These are phyloP conservation scores for Glomus cerebriforme DNA, from an alignment of 192 early-diverging fungal species.

Conservation along the genomic window DNA sequence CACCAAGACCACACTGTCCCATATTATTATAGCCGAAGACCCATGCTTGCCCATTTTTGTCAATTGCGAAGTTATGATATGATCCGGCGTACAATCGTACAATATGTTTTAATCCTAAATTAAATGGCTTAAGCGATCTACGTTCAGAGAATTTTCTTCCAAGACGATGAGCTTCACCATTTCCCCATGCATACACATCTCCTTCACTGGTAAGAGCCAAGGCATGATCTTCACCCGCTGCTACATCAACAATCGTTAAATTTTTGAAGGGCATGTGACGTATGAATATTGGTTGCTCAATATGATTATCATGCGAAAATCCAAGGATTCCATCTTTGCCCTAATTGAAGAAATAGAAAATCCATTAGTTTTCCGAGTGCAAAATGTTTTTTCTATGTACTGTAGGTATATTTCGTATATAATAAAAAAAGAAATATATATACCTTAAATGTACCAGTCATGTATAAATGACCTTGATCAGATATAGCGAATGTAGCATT, in stretches of 20 bases:
- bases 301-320: constrained; percentile 58
- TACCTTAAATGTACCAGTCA: constrained; percentile 82
- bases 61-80: constrained; percentile 83
- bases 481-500: too few species aligned
- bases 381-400: too few species aligned
- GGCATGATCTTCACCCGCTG: constrained; percentile 84
- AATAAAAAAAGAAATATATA: background rate
- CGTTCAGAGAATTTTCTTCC: constrained; percentile 81
- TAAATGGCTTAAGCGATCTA: constrained; percentile 63
- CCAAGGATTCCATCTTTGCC: background rate
- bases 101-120: constrained; percentile 57
- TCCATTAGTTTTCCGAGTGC: too few species aligned
- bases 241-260: constrained; percentile 72
- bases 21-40: constrained; percentile 92
- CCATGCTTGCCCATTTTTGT: constrained; percentile 64
- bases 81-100: constrained; percentile 71
- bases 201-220: too few species aligned
- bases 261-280: constrained; percentile 59
- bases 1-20: constrained; percentile 72
- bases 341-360: too few species aligned
- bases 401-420: too few species aligned
- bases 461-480: too few species aligned
- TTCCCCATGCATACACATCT: constrained; percentile 86
- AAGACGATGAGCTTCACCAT: constrained; percentile 85
- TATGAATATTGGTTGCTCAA: constrained; percentile 60